Conservation (phyloP, 2,329 filamentous ascomycete genomes). For the Cercospora zeae-maydis region DNA sequence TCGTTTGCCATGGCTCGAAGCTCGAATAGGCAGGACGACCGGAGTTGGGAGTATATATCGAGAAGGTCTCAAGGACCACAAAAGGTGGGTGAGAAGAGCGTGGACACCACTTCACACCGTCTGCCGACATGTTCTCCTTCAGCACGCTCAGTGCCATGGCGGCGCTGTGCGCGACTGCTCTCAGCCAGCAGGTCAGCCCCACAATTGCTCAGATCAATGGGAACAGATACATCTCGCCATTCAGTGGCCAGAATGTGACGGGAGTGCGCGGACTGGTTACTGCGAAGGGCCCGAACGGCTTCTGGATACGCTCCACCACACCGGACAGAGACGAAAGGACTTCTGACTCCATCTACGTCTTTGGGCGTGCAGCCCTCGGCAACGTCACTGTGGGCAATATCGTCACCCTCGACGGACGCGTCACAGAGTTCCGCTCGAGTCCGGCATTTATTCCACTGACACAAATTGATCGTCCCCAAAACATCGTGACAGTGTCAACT, state of each 20-base stretch:
- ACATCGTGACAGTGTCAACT: slow-evolving; percentile 53
- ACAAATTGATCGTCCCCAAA: slow-evolving; percentile 56
- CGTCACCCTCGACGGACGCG: slow-evolving; percentile 57
- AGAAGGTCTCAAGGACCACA: not conserved
- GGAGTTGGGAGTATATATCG: slow-evolving; percentile 9
- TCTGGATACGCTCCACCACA: slow-evolving; percentile 61
- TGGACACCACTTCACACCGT: not conserved
- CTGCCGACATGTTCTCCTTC: slow-evolving; percentile 4
- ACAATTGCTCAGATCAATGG: slow-evolving; percentile 58
- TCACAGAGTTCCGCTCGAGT: slow-evolving; percentile 58
- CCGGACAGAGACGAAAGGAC: slow-evolving; percentile 55
- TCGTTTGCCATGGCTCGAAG: not conserved
- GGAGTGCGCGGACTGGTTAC: slow-evolving; percentile 60
- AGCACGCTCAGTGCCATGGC: slow-evolving; percentile 4
- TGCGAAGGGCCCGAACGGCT: slow-evolving; percentile 58
- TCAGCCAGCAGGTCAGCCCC: slow-evolving; percentile 18
- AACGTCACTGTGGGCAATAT: slow-evolving; percentile 61
- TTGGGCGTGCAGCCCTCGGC: slow-evolving; percentile 49
- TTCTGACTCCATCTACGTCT: slow-evolving; percentile 66
- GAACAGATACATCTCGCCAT: slow-evolving; percentile 60
- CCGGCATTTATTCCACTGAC: slow-evolving; percentile 61
- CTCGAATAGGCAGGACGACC: slow-evolving; percentile 15
- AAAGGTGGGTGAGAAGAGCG: not conserved
- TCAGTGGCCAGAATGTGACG: slow-evolving; percentile 54
- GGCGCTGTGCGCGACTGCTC: slow-evolving; percentile 9